Evolutionary conservation across 129 eudicot species (phyloP), one percentile per base, ranked within the genome.

Genomic region (Escallonia herrerae): DNA sequence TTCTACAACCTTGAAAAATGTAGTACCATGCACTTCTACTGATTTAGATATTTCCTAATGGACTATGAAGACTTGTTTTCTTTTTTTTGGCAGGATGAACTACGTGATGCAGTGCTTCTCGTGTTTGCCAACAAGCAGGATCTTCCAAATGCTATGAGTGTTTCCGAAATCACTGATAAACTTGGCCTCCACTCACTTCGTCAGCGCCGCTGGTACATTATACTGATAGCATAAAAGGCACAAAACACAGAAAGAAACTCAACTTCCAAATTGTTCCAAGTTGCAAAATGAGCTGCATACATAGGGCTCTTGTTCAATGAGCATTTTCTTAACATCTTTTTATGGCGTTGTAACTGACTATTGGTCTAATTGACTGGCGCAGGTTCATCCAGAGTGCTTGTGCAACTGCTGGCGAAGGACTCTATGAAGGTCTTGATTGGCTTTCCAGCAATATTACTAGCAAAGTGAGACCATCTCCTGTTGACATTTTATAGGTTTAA

Each of bases 391-490:
- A 89, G 82, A 76, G 87, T 65, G 62, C 91, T 58, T 79, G 91
- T 81, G 90, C 95, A 58, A 79, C 90, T 8, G 78, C 87, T 60
- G 91, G 85, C 6, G 74, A 82, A 69, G 95, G 86, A 52, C 87
- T 80, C 9, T 80, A 81, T 15, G 95, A 87, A 81, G 91, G 91
- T 59, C 88, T 87, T 62, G 95, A 79, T 79, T 84, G 89, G 91
- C 76, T 87, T 47, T 81, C 82, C 7, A 77, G 51, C 77, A 87
- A 84, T 70, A 84, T 82, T 7, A 62, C 83, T 70, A 47, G 53
- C 70, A 88, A 85, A 86, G 82, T 64, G 71, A 80, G 79, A 43
- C 11, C 8, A 22, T 37, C 40, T 6, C 6, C 12, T 10, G n/a
- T 46, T 44, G 45, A n/a, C 37, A 5, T 7, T 5, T 15, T 14